Evolutionary conservation across 2,329 filamentous ascomycete genomes (phyloP), one percentile per base, ranked within the genome.

Genomic region (Beauveria rudraprayagi): DNA sequence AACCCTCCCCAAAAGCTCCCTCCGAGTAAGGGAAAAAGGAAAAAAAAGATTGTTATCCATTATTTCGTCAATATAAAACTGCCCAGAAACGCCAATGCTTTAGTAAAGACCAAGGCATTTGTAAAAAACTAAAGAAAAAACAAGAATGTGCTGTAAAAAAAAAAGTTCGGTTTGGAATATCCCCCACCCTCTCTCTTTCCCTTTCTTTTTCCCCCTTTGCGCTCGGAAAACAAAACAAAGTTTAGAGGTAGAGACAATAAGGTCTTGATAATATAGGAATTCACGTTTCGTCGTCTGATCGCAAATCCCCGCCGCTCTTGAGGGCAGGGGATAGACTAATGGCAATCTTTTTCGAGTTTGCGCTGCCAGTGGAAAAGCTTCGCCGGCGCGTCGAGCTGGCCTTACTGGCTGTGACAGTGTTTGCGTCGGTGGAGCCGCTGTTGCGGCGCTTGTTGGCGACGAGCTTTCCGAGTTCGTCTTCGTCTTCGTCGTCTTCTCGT

Each of bases 391-490:
- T 66, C 34, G 34, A 37, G 34, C 34, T 66, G 52, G 66, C 54
- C 16, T 64, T 65, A 19, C 73, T 72, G n/a, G 75, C 69, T 16
- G 73, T 65, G 43, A 67, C 65, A 22, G 75, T 71, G 48, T 75
- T 79, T 10, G 76, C 73, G 17, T 76, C 77, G 2, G 77, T 76
- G 8, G 83, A 81, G 60, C 76, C 79, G 70, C 81, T 85, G 67
- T 83, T 86, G 43, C 85, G 81, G 46, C 85, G 80, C 69, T 87
- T 88, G 69, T 78, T 78, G 54, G 83, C 77, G 65, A 90, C 85
- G 67, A 97, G 80, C 74, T 94, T 96, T 60, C 87, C 86, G n/a
- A 97, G 77, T 69, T 93, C 91, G 65, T 97, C 92, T 61, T 96
- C 92, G 51, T 97, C 93, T n/a, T 77, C 75, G 64, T 96, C 91